phyloP scores from a whole-genome alignment of 306 rosid species.

The Cercis canadensis region DNA sequence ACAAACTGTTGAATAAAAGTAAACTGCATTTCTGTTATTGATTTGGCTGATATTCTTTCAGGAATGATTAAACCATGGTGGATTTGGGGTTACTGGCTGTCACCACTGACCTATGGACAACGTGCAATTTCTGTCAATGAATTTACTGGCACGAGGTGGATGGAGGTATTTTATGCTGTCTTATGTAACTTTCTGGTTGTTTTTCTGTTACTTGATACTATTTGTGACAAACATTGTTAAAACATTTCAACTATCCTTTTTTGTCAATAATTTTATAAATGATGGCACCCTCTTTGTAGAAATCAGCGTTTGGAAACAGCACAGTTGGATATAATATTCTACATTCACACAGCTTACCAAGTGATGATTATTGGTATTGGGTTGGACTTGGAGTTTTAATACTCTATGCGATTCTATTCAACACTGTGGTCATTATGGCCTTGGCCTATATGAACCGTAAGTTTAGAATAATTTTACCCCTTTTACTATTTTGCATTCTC shows the following conservation, averaged over 20 bases:
- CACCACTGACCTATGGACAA: conserved; percentile 85
- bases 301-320: conserved; percentile 50
- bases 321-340: conserved; percentile 72
- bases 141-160: conserved; percentile 85
- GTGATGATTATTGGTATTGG: conserved; percentile 77
- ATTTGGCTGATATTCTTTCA: conserved; percentile 45
- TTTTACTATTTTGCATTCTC: conserved; percentile 1
- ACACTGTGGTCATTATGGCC: conserved; percentile 67
- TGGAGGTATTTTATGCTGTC: conserved; percentile 59
- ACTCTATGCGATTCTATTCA: conserved; percentile 61
- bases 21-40: conserved; percentile 1
- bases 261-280: conserved; percentile 24
- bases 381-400: conserved; percentile 55
- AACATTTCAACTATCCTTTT: too few relatives aligned
- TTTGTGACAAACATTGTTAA: background rate
- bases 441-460: conserved; percentile 80
- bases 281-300: conserved; percentile 50
- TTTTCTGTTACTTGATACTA: conserved; percentile 24
- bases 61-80: conserved; percentile 86
- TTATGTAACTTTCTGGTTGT: conserved; percentile 20
- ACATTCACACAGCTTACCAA: conserved; percentile 57
- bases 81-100: conserved; percentile 87
- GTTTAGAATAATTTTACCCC: conserved; percentile 38
- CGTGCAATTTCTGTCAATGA: conserved; percentile 81
- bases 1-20: background rate